phyloP scores from a whole-genome alignment of 1,284 basidiomycete species.

The Ustilago tritici region DNA sequence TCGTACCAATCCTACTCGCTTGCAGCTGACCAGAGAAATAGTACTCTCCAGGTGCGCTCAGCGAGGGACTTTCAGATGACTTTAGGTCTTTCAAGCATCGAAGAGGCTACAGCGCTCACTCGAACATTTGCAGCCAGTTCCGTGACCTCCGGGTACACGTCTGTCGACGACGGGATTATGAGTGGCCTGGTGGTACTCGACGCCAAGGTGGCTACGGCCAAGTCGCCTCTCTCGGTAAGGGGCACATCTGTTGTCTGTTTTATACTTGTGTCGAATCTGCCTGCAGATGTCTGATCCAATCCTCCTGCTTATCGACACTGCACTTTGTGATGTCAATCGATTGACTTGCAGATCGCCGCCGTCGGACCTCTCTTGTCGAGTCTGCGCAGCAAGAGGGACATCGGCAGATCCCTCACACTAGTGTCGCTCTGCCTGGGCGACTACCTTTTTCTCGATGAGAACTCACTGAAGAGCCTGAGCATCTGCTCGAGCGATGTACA shows the following conservation, averaged over 20 bases:
- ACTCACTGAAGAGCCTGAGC: constrained; percentile 42
- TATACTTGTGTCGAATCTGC: neutral
- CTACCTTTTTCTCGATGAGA: constrained; percentile 45
- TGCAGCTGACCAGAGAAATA: constrained; percentile 23
- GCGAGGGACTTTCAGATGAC: constrained; percentile 31
- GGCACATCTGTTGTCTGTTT: neutral
- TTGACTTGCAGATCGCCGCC: constrained; percentile 19
- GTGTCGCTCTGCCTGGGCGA: constrained; percentile 26
- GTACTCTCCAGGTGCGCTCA: constrained; percentile 15
- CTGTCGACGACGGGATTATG: constrained; percentile 11
- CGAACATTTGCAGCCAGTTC: neutral
- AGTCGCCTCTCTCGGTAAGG: constrained; percentile 36
- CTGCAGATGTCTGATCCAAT: neutral
- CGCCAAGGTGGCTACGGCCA: constrained; percentile 30
- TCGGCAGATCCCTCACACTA: constrained; percentile 24
- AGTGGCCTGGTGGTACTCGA: constrained; percentile 23
- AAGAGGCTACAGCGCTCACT: constrained; percentile 20
- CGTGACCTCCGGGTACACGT: neutral
- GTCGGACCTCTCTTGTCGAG: constrained; percentile 36
- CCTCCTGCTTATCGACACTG: neutral
- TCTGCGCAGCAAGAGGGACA: constrained; percentile 21
- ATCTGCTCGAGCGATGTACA: constrained; percentile 40
- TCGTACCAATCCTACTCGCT: neutral
- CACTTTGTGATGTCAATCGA: neutral
- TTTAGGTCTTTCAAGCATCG: constrained; percentile 30